Evolutionary conservation across 768 basidiomycete species (phyloP).

Genomic region (Kwoniella sp.): DNA sequence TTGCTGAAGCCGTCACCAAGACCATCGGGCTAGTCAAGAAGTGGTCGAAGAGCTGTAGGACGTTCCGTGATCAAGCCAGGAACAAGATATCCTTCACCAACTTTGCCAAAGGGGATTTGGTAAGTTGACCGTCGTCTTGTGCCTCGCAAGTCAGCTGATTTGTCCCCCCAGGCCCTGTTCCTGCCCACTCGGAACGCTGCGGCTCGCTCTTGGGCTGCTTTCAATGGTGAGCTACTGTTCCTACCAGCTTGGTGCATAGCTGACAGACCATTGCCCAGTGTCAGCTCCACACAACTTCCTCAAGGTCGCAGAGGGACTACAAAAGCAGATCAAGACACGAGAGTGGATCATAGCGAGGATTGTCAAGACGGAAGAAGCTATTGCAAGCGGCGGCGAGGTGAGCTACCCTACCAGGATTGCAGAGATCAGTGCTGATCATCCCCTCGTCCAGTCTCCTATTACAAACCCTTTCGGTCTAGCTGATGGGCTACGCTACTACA

Average conservation of each 20-base stretch:
- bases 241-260: slow-evolving; percentile 4
- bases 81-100: slow-evolving; percentile 95
- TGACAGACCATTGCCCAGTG: slow-evolving; percentile 54
- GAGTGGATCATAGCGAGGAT: slow-evolving; percentile 58
- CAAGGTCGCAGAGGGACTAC: slow-evolving; percentile 75
- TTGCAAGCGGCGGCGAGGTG: slow-evolving; percentile 39
- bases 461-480: slow-evolving; percentile 47
- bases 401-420: slow-evolving; percentile 3
- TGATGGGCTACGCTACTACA: slow-evolving; percentile 44
- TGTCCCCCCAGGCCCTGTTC: slow-evolving; percentile 64
- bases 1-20: slow-evolving; percentile 75
- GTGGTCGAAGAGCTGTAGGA: slow-evolving; percentile 96
- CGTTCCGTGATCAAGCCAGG: slow-evolving; percentile 89
- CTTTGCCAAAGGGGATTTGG: slow-evolving; percentile 86
- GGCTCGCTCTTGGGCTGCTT: slow-evolving; percentile 94
- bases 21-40: slow-evolving; percentile 71
- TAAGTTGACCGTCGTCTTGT: slow-evolving; percentile 9
- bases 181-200: slow-evolving; percentile 91
- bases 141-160: not conserved
- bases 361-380: slow-evolving; percentile 41
- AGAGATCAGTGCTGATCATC: not conserved
- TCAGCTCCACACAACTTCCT: slow-evolving; percentile 98
- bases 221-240: slow-evolving; percentile 67
- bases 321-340: slow-evolving; percentile 79
- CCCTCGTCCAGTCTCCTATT: not conserved